phyloP scores from a whole-genome alignment of 179 eudicot species.

The Vitellaria paradoxa region DNA sequence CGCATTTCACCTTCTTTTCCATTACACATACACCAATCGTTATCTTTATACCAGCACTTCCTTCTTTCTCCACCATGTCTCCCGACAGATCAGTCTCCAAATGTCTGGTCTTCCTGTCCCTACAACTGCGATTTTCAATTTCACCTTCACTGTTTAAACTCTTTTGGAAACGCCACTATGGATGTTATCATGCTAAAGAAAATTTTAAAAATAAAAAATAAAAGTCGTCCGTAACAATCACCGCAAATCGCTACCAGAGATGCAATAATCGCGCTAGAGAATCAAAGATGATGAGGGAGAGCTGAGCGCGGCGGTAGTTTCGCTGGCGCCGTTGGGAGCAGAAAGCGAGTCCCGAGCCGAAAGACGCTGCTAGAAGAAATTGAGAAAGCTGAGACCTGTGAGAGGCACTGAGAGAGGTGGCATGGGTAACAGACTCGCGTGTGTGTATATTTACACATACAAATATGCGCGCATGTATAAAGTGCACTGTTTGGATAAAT shows the following conservation, averaged over 20 bases:
- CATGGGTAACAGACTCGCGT: too few species aligned
- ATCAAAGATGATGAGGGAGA: neutral
- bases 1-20: constrained; percentile 99
- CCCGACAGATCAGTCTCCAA: neutral
- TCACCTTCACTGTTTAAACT: constrained; percentile 8
- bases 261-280: constrained; percentile 17
- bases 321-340: too few species aligned
- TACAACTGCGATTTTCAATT: neutral
- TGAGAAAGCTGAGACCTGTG: neutral
- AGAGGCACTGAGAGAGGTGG: too few species aligned
- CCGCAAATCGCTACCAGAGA: constrained; percentile 13
- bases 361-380: neutral
- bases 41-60: constrained; percentile 36
- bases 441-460: too few species aligned
- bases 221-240: neutral
- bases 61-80: constrained; percentile 25
- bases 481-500: too few species aligned
- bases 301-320: neutral
- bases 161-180: neutral
- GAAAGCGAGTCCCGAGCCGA: neutral
- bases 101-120: constrained; percentile 8
- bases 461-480: too few species aligned
- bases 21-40: constrained; percentile 87
- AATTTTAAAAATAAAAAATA: too few species aligned
- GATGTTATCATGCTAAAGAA: neutral